A percentile compares a stretch with the other conserved stretches of the same genome.
Conservation (phyloP, 1,284 basidiomycete genomes). For the Puccinia polysora region DNA sequence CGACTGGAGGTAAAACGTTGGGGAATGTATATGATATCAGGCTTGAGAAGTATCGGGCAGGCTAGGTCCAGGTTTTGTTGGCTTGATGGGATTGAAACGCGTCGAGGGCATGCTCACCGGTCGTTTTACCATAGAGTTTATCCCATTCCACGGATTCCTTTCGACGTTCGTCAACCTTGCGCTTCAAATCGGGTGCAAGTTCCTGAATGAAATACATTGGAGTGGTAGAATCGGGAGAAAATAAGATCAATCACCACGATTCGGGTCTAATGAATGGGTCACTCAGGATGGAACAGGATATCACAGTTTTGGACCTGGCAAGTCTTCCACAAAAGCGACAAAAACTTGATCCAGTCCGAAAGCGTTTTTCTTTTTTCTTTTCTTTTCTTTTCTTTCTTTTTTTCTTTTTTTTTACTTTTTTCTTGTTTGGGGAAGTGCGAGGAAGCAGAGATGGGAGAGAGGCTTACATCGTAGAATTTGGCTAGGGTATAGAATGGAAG, state of each 20-base stretch:
- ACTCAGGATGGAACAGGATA: no score
- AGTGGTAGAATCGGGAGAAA: no score
- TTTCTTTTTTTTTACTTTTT: background rate
- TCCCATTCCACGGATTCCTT: slow-evolving; percentile 30
- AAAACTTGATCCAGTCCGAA: background rate
- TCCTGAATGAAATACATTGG: background rate
- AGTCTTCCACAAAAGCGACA: background rate
- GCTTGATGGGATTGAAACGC: no score
- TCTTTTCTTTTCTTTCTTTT: background rate
- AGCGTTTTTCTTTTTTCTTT: background rate
- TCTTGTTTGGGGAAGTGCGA: background rate
- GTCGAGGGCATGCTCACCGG: background rate
- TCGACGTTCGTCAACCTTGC: slow-evolving; percentile 22
- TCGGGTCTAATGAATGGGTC: no score
- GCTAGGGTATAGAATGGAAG: background rate
- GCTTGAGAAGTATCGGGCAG: background rate
- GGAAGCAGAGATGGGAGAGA: no score
- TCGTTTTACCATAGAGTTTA: slow-evolving; percentile 23
- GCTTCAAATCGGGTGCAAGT: slow-evolving; percentile 28
- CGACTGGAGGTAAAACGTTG: background rate
- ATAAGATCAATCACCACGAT: no score
- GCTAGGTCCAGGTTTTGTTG: background rate
- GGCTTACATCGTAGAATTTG: slow-evolving; percentile 31
- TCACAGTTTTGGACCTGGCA: no score
- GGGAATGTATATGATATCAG: background rate